Percentiles rank a stretch among this genome's conserved stretches.
These are phyloP conservation scores for Xylaria sp. DNA, from an alignment of 2,329 filamentous ascomycete species.

Conservation along the genomic window DNA sequence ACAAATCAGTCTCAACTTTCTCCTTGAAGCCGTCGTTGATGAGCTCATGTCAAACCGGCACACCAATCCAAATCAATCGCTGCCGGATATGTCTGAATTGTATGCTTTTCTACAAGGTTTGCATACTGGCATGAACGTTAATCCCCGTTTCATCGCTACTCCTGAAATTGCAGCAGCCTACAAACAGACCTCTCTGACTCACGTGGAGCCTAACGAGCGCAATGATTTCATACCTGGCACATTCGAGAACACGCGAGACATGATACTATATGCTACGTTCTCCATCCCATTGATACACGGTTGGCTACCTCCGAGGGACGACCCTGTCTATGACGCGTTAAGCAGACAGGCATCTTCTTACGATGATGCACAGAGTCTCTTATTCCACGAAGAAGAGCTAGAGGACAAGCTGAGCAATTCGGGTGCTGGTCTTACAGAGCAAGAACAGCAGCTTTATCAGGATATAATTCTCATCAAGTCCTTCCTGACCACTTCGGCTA, in stretches of 20 bases:
- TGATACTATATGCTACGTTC: constrained; percentile 90
- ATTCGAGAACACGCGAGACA: constrained; percentile 86
- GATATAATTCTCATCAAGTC: constrained; percentile 84
- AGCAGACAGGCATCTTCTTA: constrained; percentile 78
- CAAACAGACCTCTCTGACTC: constrained; percentile 55
- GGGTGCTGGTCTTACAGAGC: constrained; percentile 61
- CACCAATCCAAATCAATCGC: constrained; percentile 60
- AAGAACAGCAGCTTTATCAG: constrained; percentile 79
- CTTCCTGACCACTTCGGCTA: constrained; percentile 79
- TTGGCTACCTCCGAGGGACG: constrained; percentile 76
- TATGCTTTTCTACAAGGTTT: constrained; percentile 86
- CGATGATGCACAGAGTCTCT: constrained; percentile 86
- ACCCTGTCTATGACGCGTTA: constrained; percentile 71
- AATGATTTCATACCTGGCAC: constrained; percentile 62
- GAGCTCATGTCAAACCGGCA: constrained; percentile 82
- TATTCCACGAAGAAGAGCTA: constrained; percentile 87
- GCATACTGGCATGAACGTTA: constrained; percentile 98
- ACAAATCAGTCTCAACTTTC: constrained; percentile 81
- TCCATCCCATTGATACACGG: constrained; percentile 87
- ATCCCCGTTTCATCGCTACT: constrained; percentile 78
- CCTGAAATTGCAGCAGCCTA: constrained; percentile 49
- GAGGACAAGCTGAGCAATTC: constrained; percentile 71
- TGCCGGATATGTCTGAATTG: constrained; percentile 87
- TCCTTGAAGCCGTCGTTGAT: constrained; percentile 89
- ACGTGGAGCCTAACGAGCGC: constrained; percentile 55